A percentile compares a stretch with the other conserved stretches of the same genome.
phyloP scores from a whole-genome alignment of 257 asterid species.

The Fraxinus pennsylvanica region DNA sequence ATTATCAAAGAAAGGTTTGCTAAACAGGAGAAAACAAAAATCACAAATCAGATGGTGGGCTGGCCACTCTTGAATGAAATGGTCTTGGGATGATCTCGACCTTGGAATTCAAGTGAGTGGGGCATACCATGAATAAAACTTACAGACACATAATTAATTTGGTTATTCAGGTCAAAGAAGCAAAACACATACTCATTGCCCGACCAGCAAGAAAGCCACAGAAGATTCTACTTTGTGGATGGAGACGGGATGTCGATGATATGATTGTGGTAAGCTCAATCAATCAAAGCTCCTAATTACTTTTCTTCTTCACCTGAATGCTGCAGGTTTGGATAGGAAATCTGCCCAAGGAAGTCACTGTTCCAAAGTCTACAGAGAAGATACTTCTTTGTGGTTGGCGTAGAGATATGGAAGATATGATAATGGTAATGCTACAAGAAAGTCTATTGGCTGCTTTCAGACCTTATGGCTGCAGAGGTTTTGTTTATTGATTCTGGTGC shows the following conservation, averaged over 20 bases:
- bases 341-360: constrained; percentile 60
- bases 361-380: constrained; percentile 70
- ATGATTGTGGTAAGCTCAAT: constrained; percentile 93
- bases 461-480: constrained; percentile 32
- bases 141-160: constrained; percentile 72
- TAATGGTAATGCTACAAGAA: constrained; percentile 62
- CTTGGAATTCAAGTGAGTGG: constrained; percentile 49
- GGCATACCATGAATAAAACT: constrained; percentile 58
- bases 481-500: constrained; percentile 35
- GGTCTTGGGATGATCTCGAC: constrained; percentile 45
- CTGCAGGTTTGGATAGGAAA: constrained; percentile 79
- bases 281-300: constrained; percentile 65
- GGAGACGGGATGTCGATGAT: constrained; percentile 97
- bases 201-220: constrained; percentile 83
- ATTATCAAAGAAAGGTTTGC: constrained; percentile 8
- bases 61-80: constrained; percentile 53
- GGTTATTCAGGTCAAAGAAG: constrained; percentile 89
- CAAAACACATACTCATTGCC: constrained; percentile 62
- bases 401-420: constrained; percentile 95
- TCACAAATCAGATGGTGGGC: constrained; percentile 32
- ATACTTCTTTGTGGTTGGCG: constrained; percentile 96
- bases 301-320: constrained; percentile 69
- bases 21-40: constrained; percentile 26
- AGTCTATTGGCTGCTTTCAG: constrained; percentile 40
- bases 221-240: constrained; percentile 97